Evolutionary conservation across 768 basidiomycete genomes (phyloP).

Genomic region (Leccinum subgranulosum): DNA sequence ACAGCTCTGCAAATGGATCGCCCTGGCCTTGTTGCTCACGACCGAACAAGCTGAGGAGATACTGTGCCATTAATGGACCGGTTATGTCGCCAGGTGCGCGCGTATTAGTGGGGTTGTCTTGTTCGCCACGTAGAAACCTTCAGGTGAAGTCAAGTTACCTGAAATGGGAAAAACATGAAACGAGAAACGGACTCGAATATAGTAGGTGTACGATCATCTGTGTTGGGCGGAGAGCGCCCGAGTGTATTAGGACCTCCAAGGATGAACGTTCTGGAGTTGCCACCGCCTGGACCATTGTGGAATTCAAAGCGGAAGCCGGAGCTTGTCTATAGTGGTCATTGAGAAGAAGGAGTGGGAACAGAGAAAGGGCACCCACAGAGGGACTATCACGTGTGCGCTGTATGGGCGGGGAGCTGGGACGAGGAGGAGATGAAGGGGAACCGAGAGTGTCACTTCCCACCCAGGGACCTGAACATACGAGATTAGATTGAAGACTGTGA

Average conservation of each 20-base stretch:
- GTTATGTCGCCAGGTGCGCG: conserved; percentile 42
- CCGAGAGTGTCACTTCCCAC: background rate
- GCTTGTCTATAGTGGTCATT: conserved; percentile 7
- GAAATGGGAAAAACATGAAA: background rate
- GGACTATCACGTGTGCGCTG: conserved; percentile 13
- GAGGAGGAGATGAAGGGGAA: conserved; percentile 1
- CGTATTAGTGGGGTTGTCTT: conserved; percentile 9
- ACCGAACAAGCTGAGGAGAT: conserved; percentile 59
- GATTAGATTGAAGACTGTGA: background rate
- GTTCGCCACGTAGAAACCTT: conserved; percentile 37
- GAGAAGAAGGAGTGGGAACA: background rate
- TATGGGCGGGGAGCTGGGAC: conserved; percentile 15
- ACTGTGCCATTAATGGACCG: conserved; percentile 68
- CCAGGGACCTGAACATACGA: conserved; percentile 5
- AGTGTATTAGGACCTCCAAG: conserved; percentile 34
- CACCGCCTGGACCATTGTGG: conserved; percentile 29
- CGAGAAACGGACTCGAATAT: conserved; percentile 50
- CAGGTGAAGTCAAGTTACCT: background rate
- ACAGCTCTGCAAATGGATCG: conserved; percentile 43
- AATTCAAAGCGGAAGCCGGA: conserved; percentile 36
- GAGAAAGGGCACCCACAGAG: conserved; percentile 8
- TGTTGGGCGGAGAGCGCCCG: conserved; percentile 21
- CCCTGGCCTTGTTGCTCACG: conserved; percentile 31
- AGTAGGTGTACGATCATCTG: conserved; percentile 34
- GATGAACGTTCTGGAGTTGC: conserved; percentile 34